Conservation (phyloP, 768 basidiomycete genomes). For the Boletus sensibilis region DNA sequence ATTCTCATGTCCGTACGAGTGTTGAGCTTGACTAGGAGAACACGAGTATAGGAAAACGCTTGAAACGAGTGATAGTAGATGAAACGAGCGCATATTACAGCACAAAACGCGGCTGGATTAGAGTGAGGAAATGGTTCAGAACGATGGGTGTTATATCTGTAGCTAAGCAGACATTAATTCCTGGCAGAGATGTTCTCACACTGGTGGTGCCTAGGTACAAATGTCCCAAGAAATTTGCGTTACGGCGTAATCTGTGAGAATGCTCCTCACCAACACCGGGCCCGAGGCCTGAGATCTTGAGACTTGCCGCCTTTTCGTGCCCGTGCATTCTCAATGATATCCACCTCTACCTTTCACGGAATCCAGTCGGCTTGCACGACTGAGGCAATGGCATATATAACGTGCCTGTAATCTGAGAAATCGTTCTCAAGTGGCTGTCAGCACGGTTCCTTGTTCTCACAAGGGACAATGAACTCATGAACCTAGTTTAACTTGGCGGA, state of each 20-base stretch:
- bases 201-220: neutral
- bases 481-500: neutral
- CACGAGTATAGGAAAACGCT: slow-evolving; percentile 15
- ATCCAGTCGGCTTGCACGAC: neutral
- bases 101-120: slow-evolving; percentile 5
- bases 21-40: slow-evolving; percentile 9
- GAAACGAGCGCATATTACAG: slow-evolving; percentile 31
- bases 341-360: neutral
- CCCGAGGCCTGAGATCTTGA: too few relatives aligned
- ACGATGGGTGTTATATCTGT: neutral
- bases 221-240: too few relatives aligned
- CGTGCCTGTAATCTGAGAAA: neutral
- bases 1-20: slow-evolving; percentile 10
- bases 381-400: neutral
- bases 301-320: too few relatives aligned
- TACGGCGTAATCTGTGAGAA: too few relatives aligned
- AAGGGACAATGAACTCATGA: neutral
- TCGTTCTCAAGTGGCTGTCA: neutral
- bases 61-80: slow-evolving; percentile 24
- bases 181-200: neutral
- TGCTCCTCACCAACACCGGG: neutral
- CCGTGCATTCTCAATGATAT: neutral
- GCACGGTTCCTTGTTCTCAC: neutral
- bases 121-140: neutral
- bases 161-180: neutral